Base-by-base conservation (phyloP, 106 monocot species). In the Acanthochlamys bracteata region DNA sequence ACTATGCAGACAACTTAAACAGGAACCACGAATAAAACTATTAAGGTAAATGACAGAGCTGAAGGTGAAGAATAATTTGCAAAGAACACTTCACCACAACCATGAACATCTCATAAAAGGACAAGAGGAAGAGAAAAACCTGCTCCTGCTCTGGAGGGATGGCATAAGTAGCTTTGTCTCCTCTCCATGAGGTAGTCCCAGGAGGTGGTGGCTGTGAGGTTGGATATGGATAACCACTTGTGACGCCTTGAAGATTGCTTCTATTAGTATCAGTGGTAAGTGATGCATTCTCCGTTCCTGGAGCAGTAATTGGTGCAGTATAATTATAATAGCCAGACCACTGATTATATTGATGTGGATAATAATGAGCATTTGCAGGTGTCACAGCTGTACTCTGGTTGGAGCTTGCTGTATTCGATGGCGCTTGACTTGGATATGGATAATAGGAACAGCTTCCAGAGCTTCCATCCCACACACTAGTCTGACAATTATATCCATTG, bases 161-260 rank as follows among this genome's bases (percentile, higher is more conserved):
- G 22, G 57, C 53, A 65, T 76, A 52, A 70, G 33, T 49, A 1
- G 49, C 17, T 1, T 12, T 49, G 49, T 90, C 79, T 23, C 59
- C 69, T 74, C 80, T 82, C 95, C 95, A 95, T 24, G 90, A 78
- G 41, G 95, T 80, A 59, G 90, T 96, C n/a, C 95, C 95, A 57
- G 95, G 95, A 55, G 95, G 95, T 53, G 95, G 95, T 33, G 95
- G 95, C 66, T 96, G 95, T 61, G 45, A 90, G 69, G 53, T 90
- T 24, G 74, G 56, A 80, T 74, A 76, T 20, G 76, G 66, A 64
- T 84, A 82, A 16, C 79, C 68, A 65, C 72, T 55, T 66, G 33
- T 69, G 52, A 53, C 41, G 71, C 65, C 71, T 59, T 39, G 76
- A 64, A 46, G 24, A 41, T 73, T 53, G 43, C 24, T 61, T 60